phyloP scores from a whole-genome alignment of 352 stramenopile species.

The Blastocystis sp. region DNA sequence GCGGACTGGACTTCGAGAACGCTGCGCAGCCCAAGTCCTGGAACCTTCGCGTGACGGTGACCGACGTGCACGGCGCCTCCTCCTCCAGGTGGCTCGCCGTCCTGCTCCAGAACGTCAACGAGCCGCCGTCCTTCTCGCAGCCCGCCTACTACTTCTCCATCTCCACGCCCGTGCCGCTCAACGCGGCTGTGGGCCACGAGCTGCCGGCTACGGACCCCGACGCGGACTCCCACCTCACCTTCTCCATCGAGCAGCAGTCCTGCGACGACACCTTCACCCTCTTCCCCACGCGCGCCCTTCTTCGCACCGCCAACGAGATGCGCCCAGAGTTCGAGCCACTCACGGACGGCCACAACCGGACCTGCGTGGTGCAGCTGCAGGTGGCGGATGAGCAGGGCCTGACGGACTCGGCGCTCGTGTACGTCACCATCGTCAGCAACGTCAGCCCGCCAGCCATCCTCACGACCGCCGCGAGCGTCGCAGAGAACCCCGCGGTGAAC shows the following conservation, averaged over 20 bases:
- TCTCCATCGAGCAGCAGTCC: constrained; percentile 19
- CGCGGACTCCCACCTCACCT: neutral
- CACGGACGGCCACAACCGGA: neutral
- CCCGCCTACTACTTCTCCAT: constrained; percentile 16
- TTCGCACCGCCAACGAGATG: neutral
- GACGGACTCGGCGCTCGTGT: constrained; percentile 1
- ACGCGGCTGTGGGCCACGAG: neutral
- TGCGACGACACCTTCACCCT: neutral
- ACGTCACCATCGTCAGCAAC: constrained; percentile 33
- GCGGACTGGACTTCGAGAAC: constrained; percentile 36
- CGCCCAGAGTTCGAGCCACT: neutral
- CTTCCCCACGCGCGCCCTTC: neutral
- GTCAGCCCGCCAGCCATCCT: neutral
- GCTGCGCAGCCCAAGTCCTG: neutral
- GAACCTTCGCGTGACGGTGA: neutral
- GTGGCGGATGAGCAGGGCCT: constrained; percentile 7
- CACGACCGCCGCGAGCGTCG: neutral
- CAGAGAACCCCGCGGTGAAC: constrained; percentile 11
- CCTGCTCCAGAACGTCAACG: neutral
- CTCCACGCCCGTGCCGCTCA: neutral
- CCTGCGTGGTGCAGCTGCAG: constrained; percentile 3
- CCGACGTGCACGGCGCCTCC: neutral
- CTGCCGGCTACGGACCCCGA: neutral
- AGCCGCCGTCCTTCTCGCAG: neutral
- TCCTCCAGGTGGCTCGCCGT: neutral